These are phyloP conservation scores for Spongospora subterranea DNA, from an alignment of 208 protist genomes.

Conservation along the genomic window DNA sequence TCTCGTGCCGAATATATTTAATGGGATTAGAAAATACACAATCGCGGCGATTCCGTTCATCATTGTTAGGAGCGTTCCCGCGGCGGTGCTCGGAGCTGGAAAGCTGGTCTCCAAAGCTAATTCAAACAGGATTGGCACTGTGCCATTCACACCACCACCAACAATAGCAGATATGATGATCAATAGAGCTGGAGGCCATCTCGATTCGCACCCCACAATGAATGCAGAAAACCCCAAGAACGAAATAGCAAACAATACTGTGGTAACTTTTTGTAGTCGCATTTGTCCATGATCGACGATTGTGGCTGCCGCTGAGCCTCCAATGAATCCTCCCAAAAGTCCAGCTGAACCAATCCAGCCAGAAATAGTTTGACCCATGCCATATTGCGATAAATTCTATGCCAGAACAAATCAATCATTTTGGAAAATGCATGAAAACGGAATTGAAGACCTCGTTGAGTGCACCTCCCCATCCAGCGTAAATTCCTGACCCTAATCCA, in stretches of 20 bases:
- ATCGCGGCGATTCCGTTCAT: not conserved
- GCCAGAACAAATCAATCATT: not conserved
- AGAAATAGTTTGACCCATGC: not conserved
- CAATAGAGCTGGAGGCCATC: not conserved
- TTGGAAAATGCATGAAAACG: not conserved
- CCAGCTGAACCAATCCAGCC: slow-evolving; percentile 4
- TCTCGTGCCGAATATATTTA: not conserved
- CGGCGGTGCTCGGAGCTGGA: not conserved
- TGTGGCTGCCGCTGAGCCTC: not conserved
- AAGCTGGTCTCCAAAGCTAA: slow-evolving; percentile 8
- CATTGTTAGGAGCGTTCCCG: not conserved
- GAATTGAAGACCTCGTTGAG: not conserved
- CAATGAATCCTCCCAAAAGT: slow-evolving; percentile 7
- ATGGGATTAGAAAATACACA: not conserved
- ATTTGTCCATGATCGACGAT: not conserved
- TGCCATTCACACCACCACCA: slow-evolving; percentile 24
- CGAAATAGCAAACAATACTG: not conserved
- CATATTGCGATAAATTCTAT: not conserved
- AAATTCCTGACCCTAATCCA: slow-evolving; percentile 24
- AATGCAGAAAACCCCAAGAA: not conserved
- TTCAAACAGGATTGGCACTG: slow-evolving; percentile 8
- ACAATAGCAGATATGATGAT: not conserved
- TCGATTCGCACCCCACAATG: not conserved
- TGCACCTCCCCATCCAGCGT: slow-evolving; percentile 11
- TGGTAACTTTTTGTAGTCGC: not conserved